Evolutionary conservation across 2,329 filamentous ascomycete genomes (phyloP).

Genomic region (Alternaria arborescens): DNA sequence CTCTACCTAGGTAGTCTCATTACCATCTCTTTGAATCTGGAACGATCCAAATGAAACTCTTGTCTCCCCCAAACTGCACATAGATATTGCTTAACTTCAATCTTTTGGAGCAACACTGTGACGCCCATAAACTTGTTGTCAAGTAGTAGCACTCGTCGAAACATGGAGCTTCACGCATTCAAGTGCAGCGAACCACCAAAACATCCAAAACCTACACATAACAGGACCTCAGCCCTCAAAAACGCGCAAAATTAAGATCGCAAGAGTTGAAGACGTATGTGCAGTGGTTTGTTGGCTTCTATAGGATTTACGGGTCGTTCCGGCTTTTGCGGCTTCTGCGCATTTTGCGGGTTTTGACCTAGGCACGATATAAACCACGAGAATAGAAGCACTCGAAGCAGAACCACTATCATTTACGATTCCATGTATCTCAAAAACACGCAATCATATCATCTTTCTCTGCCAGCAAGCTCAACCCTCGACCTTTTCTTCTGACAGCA

Average conservation of each 20-base stretch:
- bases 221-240: not conserved
- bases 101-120: fast-evolving
- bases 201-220: not conserved
- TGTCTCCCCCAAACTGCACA: not conserved
- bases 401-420: too few species aligned
- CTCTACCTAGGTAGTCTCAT: not conserved
- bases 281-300: not conserved
- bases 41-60: not conserved
- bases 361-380: not conserved
- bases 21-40: fast-evolving
- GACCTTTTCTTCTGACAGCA: not conserved
- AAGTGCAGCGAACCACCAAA: not conserved
- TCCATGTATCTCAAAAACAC: not conserved
- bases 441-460: not conserved
- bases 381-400: not conserved
- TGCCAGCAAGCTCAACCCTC: too few species aligned
- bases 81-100: not conserved
- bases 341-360: not conserved
- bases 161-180: not conserved
- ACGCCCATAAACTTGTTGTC: fast-evolving
- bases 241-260: not conserved
- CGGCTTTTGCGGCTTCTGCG: not conserved
- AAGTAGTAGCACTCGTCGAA: not conserved
- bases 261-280: too few species aligned
- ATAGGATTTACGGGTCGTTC: not conserved